A percentile compares a stretch with the other conserved stretches of the same genome.
Conservation (phyloP, 164 flowering plant species). For the Nymphaea colorata region DNA sequence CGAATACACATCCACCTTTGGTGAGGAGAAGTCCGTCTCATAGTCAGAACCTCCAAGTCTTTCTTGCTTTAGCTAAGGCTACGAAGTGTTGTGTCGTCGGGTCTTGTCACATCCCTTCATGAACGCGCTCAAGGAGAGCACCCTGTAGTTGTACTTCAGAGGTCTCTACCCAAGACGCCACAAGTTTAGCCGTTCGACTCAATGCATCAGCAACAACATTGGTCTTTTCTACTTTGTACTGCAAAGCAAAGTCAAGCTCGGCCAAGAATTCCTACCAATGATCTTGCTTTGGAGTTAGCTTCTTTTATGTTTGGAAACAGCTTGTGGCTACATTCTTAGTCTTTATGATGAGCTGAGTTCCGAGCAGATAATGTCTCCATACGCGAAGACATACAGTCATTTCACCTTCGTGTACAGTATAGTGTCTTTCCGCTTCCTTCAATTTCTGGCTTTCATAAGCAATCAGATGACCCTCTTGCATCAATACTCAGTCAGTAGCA, state of each 20-base stretch:
- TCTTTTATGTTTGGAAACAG: slow-evolving; percentile 9
- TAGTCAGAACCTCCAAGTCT: too few relatives aligned
- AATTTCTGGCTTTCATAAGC: slow-evolving; percentile 7
- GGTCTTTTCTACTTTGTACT: too few relatives aligned
- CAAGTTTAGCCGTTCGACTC: slow-evolving; percentile 4
- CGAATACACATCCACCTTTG: too few relatives aligned
- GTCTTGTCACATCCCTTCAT: too few relatives aligned
- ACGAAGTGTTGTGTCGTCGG: too few relatives aligned
- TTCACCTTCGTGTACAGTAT: slow-evolving; percentile 1
- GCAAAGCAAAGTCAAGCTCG: neutral
- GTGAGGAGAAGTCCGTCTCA: too few relatives aligned
- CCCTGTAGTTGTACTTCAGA: too few relatives aligned
- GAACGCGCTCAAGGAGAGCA: too few relatives aligned
- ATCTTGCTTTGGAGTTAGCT: slow-evolving; percentile 10
- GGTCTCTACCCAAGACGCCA: slow-evolving; percentile 12
- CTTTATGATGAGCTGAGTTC: neutral
- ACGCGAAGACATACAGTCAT: neutral
- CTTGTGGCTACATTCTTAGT: neutral
- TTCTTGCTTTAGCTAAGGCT: too few relatives aligned
- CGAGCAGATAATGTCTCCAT: neutral
- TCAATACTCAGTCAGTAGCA: neutral
- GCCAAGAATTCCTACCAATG: slow-evolving; percentile 13
- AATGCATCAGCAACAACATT: too few relatives aligned
- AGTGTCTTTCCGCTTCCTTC: neutral
- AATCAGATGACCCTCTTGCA: neutral